A percentile compares a stretch with the other conserved stretches of the same genome.
These are phyloP conservation scores for Golubevia sp. DNA, from an alignment of 1,284 basidiomycete species.

Conservation along the genomic window DNA sequence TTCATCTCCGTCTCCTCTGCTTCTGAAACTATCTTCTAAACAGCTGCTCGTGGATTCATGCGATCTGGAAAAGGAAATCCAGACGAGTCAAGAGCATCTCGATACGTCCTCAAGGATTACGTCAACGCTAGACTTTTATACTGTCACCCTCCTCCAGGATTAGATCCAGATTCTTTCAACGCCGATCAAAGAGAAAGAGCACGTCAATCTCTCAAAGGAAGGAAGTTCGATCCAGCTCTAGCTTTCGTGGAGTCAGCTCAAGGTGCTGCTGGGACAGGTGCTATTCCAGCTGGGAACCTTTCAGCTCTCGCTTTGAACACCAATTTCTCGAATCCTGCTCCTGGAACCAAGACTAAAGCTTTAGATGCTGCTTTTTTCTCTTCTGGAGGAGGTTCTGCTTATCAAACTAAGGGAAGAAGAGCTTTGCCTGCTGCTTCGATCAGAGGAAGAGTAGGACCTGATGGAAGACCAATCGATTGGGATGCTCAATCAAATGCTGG, in stretches of 20 bases:
- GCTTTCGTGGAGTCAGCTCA: neutral
- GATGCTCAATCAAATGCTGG: constrained; percentile 6
- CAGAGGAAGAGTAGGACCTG: constrained; percentile 31
- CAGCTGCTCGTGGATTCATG: constrained; percentile 48
- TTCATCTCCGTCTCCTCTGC: neutral
- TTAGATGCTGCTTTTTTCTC: constrained; percentile 53
- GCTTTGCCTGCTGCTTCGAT: constrained; percentile 23
- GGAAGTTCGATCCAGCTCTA: neutral
- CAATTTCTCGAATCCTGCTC: constrained; percentile 1
- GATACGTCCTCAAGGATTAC: constrained; percentile 61
- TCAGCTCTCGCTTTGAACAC: neutral
- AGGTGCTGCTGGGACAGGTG: neutral
- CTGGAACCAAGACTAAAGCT: constrained; percentile 21
- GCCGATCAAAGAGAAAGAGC: constrained; percentile 37
- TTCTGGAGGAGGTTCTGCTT: constrained; percentile 10
- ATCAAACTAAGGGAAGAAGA: constrained; percentile 32
- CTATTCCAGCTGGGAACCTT: constrained; percentile 1
- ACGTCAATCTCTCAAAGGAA: constrained; percentile 20
- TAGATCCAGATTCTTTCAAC: constrained; percentile 50
- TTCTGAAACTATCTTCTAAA: constrained; percentile 9
- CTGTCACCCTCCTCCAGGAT: constrained; percentile 50
- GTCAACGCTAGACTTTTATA: constrained; percentile 57
- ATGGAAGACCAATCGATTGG: constrained; percentile 22
- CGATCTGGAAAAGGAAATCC: constrained; percentile 59
- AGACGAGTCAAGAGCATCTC: constrained; percentile 55